A percentile compares a stretch with the other conserved stretches of the same genome.
Conservation (phyloP, 2,329 filamentous ascomycete species). For the Paraphoma sp. region DNA sequence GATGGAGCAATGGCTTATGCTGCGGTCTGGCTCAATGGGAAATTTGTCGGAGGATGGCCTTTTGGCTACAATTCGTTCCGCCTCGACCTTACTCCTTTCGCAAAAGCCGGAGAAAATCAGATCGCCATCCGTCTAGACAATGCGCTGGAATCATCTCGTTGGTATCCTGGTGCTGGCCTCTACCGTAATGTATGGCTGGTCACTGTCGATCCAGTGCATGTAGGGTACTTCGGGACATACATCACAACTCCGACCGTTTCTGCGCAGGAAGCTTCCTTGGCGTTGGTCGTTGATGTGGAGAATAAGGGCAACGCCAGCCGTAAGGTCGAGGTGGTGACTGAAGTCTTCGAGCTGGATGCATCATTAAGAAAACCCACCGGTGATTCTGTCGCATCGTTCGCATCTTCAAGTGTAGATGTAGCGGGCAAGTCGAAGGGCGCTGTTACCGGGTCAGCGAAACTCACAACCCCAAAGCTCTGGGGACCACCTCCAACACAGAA, state of each 20-base stretch:
- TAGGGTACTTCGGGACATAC: conserved; percentile 58
- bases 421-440: conserved; percentile 39
- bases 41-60: conserved; percentile 60
- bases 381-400: conserved; percentile 45
- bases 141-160: conserved; percentile 56
- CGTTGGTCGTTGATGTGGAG: conserved; percentile 55
- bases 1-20: conserved; percentile 62
- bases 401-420: conserved; percentile 37
- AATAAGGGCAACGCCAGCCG: conserved; percentile 49
- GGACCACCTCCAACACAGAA: conserved; percentile 55
- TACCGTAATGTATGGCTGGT: conserved; percentile 64
- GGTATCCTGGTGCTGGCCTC: conserved; percentile 63
- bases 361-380: conserved; percentile 27
- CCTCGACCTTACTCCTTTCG: conserved; percentile 58
- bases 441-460: conserved; percentile 42
- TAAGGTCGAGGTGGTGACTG: conserved; percentile 50
- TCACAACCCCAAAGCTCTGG: conserved; percentile 56
- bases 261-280: conserved; percentile 52
- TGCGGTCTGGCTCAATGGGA: conserved; percentile 60
- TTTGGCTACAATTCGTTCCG: conserved; percentile 61
- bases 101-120: conserved; percentile 46
- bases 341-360: conserved; percentile 50
- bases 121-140: conserved; percentile 62
- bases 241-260: conserved; percentile 58
- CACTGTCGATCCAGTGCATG: conserved; percentile 53